Evolutionary conservation across 495 filamentous ascomycete species (phyloP), one percentile per base, ranked within the genome.

Genomic region (Neurospora sp.): DNA sequence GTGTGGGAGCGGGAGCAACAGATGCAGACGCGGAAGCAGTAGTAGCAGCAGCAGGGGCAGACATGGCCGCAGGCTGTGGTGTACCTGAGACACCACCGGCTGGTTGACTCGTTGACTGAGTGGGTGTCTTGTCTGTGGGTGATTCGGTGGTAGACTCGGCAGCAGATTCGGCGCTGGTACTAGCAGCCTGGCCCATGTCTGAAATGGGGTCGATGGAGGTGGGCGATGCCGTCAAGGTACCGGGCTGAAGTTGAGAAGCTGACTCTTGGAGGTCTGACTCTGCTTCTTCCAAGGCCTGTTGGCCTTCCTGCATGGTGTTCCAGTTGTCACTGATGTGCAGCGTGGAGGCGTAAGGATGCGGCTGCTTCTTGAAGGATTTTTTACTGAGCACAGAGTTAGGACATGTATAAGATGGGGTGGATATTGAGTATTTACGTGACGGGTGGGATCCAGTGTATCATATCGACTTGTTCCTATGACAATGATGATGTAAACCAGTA

Each of bases 171-270:
- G 53, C 27, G 27, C 53, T 65, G 53, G 53, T 35, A 35, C 53
- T 65, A 65, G 53, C 53, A 35, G 53, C 53, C 53, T 65, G 53
- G 53, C 53, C 53, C 53, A 65, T 65, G 53, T 35, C 8, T n/a
- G 71, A 22, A 9, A 40, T 5, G 0, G 76, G 73, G 16, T 75
- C 70, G 22, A 75, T 70, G 8, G 74, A 65, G 17, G 70, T 48
- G 14, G 77, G 77, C 1, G 77, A 79, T 16, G 75, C 71, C 12
- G 75, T 75, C 38, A 79, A 72, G 8, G 53, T 31, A 8, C 27
- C 53, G 53, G 53, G 53, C 27, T 61, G 53, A 2, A 35, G 22
- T 35, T 61, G 48, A 44, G 42, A 20, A 45, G 7, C n/a, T 16
- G 53, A 65, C 9, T 14, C 48, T 59, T 27, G 20, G 4, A 1